Percentiles rank a stretch among this genome's conserved stretches.
Evolutionary conservation across 1,284 basidiomycete species (phyloP).

Genomic region (Naganishia sp.): DNA sequence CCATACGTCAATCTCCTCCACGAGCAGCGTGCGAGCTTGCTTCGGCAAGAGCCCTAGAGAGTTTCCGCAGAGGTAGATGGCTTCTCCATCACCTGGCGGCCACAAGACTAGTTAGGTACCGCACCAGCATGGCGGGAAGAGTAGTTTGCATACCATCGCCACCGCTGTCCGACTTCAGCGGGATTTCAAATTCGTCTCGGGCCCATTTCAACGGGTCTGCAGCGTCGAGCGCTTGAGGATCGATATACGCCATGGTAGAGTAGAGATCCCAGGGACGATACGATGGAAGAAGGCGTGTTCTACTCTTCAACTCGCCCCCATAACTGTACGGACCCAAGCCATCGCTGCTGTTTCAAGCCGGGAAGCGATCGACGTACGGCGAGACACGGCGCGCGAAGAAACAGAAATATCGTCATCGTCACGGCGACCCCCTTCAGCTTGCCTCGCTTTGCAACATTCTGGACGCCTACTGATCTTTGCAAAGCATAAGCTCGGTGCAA

Average conservation of each 20-base stretch:
- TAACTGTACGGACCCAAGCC: background rate
- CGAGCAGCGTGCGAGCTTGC: slow-evolving; percentile 68
- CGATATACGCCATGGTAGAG: slow-evolving; percentile 34
- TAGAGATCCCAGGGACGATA: background rate
- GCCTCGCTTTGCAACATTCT: background rate
- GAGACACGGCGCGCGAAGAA: slow-evolving; percentile 2
- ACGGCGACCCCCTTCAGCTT: background rate
- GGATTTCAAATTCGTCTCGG: slow-evolving; percentile 52
- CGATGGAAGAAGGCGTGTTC: background rate
- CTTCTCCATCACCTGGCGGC: slow-evolving; percentile 43
- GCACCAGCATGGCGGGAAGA: background rate
- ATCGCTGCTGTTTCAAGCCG: background rate
- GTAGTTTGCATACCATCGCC: slow-evolving; percentile 43
- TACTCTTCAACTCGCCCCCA: background rate
- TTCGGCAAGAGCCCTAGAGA: slow-evolving; percentile 84
- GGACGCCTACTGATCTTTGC: too few species aligned
- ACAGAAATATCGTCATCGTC: slow-evolving; percentile 8
- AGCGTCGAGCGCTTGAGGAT: slow-evolving; percentile 38
- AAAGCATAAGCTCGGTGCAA: too few species aligned
- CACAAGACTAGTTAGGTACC: background rate
- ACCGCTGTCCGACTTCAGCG: slow-evolving; percentile 46
- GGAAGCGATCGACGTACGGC: background rate
- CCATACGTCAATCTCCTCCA: slow-evolving; percentile 90
- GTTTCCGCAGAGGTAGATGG: slow-evolving; percentile 91
- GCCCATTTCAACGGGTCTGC: slow-evolving; percentile 53